phyloP scores from a whole-genome alignment of 176 grass and related monocot genomes.

The Carex scoparia region DNA sequence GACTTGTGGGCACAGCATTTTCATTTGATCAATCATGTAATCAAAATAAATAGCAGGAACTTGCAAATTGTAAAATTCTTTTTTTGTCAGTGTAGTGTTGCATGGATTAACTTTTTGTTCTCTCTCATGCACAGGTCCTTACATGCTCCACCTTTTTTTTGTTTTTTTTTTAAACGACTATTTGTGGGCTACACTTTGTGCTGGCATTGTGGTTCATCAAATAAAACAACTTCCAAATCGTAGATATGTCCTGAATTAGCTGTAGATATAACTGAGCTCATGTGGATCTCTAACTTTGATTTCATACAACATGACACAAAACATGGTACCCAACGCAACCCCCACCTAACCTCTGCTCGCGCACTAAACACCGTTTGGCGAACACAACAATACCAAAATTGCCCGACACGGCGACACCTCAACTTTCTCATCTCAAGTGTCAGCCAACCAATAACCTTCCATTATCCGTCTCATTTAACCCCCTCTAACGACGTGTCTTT shows the following conservation, averaged over 20 bases:
- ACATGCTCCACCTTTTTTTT: neutral
- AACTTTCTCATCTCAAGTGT: neutral
- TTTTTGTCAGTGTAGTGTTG: neutral
- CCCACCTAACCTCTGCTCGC: neutral
- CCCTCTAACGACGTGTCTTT: neutral
- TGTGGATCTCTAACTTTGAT: neutral
- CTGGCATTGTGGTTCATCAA: neutral
- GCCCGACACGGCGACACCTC: neutral
- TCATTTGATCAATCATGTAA: conserved; percentile 23
- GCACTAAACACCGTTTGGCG: neutral
- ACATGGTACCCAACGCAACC: neutral
- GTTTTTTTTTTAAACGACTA: neutral
- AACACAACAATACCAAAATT: neutral
- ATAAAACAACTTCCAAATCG: neutral
- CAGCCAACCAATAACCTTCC: neutral
- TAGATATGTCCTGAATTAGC: neutral
- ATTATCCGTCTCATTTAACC: neutral
- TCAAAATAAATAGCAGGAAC: conserved; percentile 8
- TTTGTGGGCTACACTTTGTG: neutral
- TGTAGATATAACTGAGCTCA: neutral
- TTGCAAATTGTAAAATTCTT: conserved; percentile 19
- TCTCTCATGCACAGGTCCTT: neutral
- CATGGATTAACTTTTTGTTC: neutral
- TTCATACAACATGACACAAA: neutral
- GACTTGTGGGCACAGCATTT: neutral